Evolutionary conservation across 75 land plant species (phyloP), one percentile per base, ranked within the genome.

Genomic region (Sequoia sempervirens): DNA sequence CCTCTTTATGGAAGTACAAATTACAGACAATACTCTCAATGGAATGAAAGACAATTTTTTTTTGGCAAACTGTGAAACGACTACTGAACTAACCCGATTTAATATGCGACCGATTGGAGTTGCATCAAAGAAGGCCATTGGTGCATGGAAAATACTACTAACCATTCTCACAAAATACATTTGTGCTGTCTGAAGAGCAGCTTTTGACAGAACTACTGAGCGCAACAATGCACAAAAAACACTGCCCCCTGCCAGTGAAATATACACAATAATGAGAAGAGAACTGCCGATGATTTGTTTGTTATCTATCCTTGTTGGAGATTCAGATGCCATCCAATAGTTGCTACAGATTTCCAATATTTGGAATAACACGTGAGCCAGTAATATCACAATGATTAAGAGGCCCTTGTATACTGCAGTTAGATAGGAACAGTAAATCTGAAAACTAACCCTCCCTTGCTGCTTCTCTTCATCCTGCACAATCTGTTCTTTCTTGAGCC

Each of bases 261-360:
- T n/a, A n/a, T n/a, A n/a, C n/a, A n/a, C n/a, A n/a, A n/a, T n/a
- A n/a, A n/a, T n/a, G n/a, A n/a, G n/a, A n/a, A n/a, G n/a, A n/a
- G n/a, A n/a, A n/a, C n/a, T n/a, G n/a, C n/a, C n/a, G n/a, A 92
- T 89, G 0, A 80, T 41, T 61, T 90, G 89, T 41, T 83, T 52
- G 36, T 73, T 80, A 80, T 88, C 92, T 68, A 82, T 82, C 36
- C 91, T 88, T n/a, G 86, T 85, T 5, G 98, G 96, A 87, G 91
- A 86, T 79, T 96, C 98, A 95, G 96, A 96, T 40, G 96, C 92
- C 93, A 96, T 94, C 98, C 98, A 96, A 56, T 92, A 96, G 84
- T 93, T 94, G 89, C 96, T 92, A 23, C 11, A 92, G 41, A 94
- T 91, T 78, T 96, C 96, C 85, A 94, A 89, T 26, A 84, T 26